Percentiles rank a stretch among this genome's conserved stretches.
These are phyloP conservation scores for Paratinospora sagittata DNA, from an alignment of 164 flowering plant genomes.

Conservation along the genomic window DNA sequence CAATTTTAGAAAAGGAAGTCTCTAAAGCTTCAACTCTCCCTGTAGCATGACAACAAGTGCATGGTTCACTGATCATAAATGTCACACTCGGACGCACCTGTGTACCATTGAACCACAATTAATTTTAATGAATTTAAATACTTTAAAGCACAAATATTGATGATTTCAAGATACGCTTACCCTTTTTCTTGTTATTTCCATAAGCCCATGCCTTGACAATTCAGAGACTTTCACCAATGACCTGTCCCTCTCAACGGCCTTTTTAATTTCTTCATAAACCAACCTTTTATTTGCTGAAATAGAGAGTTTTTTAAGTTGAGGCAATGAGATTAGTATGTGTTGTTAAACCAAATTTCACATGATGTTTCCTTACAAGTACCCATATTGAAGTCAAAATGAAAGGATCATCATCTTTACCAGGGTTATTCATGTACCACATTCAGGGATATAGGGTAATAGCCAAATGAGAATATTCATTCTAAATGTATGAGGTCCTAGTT, in stretches of 20 bases:
- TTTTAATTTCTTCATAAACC: slow-evolving; percentile 88
- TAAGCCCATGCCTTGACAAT: slow-evolving; percentile 85
- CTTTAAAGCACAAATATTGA: not conserved
- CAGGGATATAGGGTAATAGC: too few relatives aligned
- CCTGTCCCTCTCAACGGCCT: slow-evolving; percentile 82
- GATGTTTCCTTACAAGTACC: too few relatives aligned
- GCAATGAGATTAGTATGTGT: too few relatives aligned
- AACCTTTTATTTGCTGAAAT: slow-evolving; percentile 75
- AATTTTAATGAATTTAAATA: not conserved
- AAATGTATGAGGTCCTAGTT: too few relatives aligned
- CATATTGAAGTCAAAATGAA: too few relatives aligned
- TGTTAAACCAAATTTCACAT: too few relatives aligned
- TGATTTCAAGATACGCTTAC: slow-evolving; percentile 32
- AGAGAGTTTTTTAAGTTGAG: too few relatives aligned
- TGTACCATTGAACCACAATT: slow-evolving; percentile 15
- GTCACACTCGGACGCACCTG: slow-evolving; percentile 98
- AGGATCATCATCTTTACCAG: too few relatives aligned
- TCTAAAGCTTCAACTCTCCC: slow-evolving; percentile 94
- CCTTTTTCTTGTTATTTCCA: slow-evolving; percentile 98
- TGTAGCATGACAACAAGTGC: slow-evolving; percentile 82
- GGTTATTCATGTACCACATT: too few relatives aligned
- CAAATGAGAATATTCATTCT: too few relatives aligned
- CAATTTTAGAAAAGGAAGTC: slow-evolving; percentile 87
- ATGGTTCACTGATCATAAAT: slow-evolving; percentile 95
- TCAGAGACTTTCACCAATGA: slow-evolving; percentile 83